Evolutionary conservation across 2,329 filamentous ascomycete genomes (phyloP).

Genomic region (Penicillium fuscoglaucum): DNA sequence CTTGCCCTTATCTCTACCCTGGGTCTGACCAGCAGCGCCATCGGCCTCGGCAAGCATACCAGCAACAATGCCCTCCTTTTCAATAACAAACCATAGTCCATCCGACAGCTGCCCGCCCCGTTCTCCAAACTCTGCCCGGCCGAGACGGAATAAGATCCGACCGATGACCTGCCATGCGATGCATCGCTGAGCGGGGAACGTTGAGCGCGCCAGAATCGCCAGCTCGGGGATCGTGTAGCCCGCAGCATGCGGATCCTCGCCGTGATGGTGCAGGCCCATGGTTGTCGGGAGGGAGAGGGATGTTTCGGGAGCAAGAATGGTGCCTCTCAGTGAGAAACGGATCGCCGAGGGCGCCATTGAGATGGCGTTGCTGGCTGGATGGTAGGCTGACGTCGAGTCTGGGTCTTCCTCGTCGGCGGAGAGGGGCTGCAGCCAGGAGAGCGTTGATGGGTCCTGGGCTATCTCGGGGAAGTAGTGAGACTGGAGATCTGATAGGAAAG

Average conservation of each 20-base stretch:
- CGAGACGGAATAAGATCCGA: conserved; percentile 78
- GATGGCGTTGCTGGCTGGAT: conserved; percentile 71
- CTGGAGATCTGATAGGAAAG: conserved; percentile 83
- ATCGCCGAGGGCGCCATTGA: conserved; percentile 66
- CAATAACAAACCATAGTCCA: conserved; percentile 79
- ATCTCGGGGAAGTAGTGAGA: conserved; percentile 90
- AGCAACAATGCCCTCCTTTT: conserved; percentile 74
- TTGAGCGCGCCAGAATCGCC: conserved; percentile 74
- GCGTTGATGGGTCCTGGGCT: conserved; percentile 76
- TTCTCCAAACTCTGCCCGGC: conserved; percentile 67
- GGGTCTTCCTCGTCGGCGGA: conserved; percentile 61
- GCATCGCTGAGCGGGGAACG: conserved; percentile 82
- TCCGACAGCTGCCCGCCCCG: conserved; percentile 65
- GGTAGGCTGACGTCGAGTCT: conserved; percentile 74
- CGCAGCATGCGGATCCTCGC: conserved; percentile 85
- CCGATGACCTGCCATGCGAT: conserved; percentile 90
- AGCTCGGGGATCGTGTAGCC: conserved; percentile 92
- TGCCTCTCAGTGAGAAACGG: conserved; percentile 84
- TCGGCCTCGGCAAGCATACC: conserved; percentile 74
- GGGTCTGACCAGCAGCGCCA: conserved; percentile 52
- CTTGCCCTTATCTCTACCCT: conserved; percentile 11
- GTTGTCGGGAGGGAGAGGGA: conserved; percentile 73
- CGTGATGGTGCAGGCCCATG: conserved; percentile 89
- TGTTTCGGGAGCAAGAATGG: conserved; percentile 72
- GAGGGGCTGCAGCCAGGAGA: conserved; percentile 86